phyloP scores from a whole-genome alignment of 2,329 filamentous ascomycete genomes.

The Conoideocrella luteorostrata region DNA sequence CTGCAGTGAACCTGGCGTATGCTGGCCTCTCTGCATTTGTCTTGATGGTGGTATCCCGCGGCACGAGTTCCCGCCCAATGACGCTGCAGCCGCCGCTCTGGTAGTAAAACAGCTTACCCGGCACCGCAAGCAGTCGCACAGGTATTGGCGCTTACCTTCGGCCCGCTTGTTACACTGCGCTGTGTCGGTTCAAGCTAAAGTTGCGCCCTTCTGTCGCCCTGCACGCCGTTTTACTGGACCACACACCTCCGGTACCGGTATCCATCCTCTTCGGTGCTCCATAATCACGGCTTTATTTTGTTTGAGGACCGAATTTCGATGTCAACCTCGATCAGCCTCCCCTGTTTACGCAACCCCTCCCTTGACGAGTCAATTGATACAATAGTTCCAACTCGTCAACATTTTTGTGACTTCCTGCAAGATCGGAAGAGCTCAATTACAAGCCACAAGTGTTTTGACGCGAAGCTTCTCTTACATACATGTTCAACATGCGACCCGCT shows the following conservation, averaged over 20 bases:
- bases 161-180: too few relatives aligned
- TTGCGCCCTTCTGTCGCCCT: too few relatives aligned
- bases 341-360: background rate
- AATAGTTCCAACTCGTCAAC: background rate
- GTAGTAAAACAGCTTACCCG: background rate
- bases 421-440: too few relatives aligned
- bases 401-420: too few relatives aligned
- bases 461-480: too few relatives aligned
- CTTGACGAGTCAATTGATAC: too few relatives aligned
- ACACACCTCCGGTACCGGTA: slow-evolving; percentile 10
- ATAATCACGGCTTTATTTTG: background rate
- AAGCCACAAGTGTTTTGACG: too few relatives aligned
- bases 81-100: slow-evolving; percentile 2
- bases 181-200: too few relatives aligned
- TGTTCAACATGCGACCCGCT: slow-evolving; percentile 23
- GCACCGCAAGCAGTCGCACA: background rate
- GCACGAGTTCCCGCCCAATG: background rate
- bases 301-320: background rate
- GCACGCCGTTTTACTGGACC: slow-evolving; percentile 1
- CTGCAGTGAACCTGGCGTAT: too few relatives aligned
- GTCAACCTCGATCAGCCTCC: background rate
- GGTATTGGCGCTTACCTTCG: slow-evolving; percentile 5
- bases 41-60: background rate
- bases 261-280: too few relatives aligned
- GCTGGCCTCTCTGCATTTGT: too few relatives aligned